Conservation (phyloP, 2,329 filamentous ascomycete species). For the Fusarium globosum region DNA sequence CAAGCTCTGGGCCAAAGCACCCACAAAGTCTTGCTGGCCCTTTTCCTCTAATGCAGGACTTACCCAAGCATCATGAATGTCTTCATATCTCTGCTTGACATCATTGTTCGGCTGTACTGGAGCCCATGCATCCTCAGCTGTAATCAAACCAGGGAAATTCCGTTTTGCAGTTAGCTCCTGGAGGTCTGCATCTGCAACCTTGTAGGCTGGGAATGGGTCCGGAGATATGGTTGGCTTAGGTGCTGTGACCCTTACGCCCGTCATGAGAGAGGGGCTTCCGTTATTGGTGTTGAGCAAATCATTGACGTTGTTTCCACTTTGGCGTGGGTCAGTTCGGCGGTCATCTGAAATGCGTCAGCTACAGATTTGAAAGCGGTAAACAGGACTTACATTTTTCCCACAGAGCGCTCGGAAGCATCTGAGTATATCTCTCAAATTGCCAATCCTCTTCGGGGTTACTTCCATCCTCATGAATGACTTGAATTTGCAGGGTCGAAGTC, state of each 20-base stretch:
- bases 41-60: neutral
- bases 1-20: neutral
- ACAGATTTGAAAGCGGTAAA: accelerated
- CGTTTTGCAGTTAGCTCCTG: neutral
- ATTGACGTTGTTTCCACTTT: neutral
- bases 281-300: neutral
- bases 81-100: neutral
- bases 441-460: neutral
- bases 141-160: neutral
- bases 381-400: neutral
- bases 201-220: neutral
- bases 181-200: constrained; percentile 5
- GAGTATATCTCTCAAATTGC: neutral
- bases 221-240: constrained; percentile 3
- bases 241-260: constrained; percentile 1
- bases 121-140: neutral
- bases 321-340: neutral
- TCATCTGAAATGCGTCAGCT: neutral
- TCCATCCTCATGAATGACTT: neutral
- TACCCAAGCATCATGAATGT: neutral
- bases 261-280: neutral
- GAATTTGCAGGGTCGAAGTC: neutral
- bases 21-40: neutral
- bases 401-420: neutral
- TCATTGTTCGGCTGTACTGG: neutral